Evolutionary conservation across 1,139 yeast genomes (phyloP).

Genomic region (Wickerhamiella pararugosa): DNA sequence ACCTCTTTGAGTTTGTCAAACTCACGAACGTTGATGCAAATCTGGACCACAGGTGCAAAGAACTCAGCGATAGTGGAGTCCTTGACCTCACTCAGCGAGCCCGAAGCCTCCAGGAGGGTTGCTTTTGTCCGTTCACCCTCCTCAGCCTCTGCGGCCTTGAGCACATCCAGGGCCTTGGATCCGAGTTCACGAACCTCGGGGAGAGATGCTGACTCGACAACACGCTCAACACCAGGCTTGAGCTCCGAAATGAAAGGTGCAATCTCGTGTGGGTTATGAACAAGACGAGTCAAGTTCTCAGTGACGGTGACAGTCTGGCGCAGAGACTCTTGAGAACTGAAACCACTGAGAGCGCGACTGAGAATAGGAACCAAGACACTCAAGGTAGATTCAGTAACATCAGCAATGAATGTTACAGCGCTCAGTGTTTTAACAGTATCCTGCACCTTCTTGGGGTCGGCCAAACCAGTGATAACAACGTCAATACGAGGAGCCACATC

Average conservation of each 20-base stretch:
- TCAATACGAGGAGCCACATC: conserved; percentile 82
- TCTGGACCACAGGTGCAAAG: conserved; percentile 40
- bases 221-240: conserved; percentile 81
- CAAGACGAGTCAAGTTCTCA: conserved; percentile 89
- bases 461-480: conserved; percentile 72
- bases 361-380: conserved; percentile 83
- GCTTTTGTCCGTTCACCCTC: conserved; percentile 62
- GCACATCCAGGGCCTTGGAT: conserved; percentile 63
- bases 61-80: conserved; percentile 33
- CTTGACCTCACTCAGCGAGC: conserved; percentile 18
- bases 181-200: conserved; percentile 97
- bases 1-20: conserved; percentile 59
- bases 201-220: conserved; percentile 74
- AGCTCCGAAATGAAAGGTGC: conserved; percentile 74
- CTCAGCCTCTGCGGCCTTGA: conserved; percentile 60
- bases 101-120: conserved; percentile 45
- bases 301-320: conserved; percentile 95
- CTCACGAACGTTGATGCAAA: conserved; percentile 81
- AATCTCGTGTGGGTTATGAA: conserved; percentile 84
- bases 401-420: conserved; percentile 94
- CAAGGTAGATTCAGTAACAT: conserved; percentile 91
- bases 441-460: conserved; percentile 79
- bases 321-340: conserved; percentile 87
- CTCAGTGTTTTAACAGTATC: conserved; percentile 80
- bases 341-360: conserved; percentile 77